Percentiles rank a stretch among this genome's conserved stretches.
Conservation (phyloP, 2,329 filamentous ascomycete genomes). For the Hypoxylon rubiginosum region DNA sequence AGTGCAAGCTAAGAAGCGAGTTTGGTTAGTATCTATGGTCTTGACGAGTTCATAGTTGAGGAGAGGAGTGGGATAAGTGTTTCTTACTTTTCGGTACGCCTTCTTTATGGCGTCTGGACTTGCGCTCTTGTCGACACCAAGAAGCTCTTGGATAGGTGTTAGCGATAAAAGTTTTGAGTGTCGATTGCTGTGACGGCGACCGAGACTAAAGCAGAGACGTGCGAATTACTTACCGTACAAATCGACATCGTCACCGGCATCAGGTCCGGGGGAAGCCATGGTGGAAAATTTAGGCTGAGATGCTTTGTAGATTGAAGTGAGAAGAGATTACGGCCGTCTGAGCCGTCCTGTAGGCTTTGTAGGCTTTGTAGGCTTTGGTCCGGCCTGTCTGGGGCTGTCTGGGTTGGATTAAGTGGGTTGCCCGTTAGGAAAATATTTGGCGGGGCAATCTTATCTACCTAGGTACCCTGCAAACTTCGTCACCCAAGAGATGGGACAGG, state of each 20-base stretch:
- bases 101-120: slow-evolving; percentile 90
- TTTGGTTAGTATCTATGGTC: slow-evolving; percentile 17
- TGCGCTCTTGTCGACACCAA: slow-evolving; percentile 80
- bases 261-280: slow-evolving; percentile 49
- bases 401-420: slow-evolving; percentile 39
- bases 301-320: slow-evolving; percentile 16
- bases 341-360: background rate
- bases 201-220: background rate
- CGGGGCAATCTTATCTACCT: slow-evolving; percentile 46
- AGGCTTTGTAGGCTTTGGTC: no score
- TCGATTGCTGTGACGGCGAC: slow-evolving; percentile 1
- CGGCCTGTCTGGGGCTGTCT: no score
- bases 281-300: slow-evolving; percentile 22
- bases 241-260: slow-evolving; percentile 64
- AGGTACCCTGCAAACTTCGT: background rate
- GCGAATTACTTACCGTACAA: slow-evolving; percentile 63
- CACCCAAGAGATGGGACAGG: background rate
- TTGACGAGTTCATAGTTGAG: background rate
- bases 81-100: slow-evolving; percentile 88
- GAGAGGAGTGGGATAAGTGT: slow-evolving; percentile 9
- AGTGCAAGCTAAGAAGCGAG: slow-evolving; percentile 78
- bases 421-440: slow-evolving; percentile 48
- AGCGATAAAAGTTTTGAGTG: slow-evolving; percentile 17
- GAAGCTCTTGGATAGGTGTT: slow-evolving; percentile 72
- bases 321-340: slow-evolving; percentile 19